Conservation (phyloP, 495 filamentous ascomycete genomes). For the Entonaema liquescens region DNA sequence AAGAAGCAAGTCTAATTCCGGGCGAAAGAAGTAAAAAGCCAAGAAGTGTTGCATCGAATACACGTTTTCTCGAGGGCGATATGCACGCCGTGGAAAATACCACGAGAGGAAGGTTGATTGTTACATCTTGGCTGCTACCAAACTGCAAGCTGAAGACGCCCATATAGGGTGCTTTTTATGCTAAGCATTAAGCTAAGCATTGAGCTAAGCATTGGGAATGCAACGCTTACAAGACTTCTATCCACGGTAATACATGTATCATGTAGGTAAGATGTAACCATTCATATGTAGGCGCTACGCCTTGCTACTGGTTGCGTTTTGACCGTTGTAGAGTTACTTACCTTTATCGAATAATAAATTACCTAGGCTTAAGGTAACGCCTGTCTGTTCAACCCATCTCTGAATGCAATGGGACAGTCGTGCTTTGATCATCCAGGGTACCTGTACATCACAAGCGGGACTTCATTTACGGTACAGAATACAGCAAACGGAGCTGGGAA, state of each 20-base stretch:
- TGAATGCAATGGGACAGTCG: background rate
- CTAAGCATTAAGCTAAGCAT: slow-evolving; percentile 2
- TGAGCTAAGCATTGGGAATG: background rate
- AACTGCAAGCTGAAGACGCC: background rate
- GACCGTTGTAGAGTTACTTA: background rate
- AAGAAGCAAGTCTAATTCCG: background rate
- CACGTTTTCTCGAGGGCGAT: background rate
- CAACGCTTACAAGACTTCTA: background rate
- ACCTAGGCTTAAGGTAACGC: too few relatives aligned
- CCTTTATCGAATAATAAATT: background rate
- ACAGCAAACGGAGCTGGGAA: background rate
- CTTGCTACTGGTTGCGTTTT: background rate
- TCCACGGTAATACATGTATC: background rate
- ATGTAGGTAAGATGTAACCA: slow-evolving; percentile 2
- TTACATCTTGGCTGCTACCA: background rate
- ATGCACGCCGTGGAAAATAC: background rate
- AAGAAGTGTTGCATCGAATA: background rate
- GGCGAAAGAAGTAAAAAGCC: background rate
- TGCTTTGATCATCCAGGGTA: background rate
- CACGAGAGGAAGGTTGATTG: background rate
- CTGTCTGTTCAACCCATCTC: background rate
- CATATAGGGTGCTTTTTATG: background rate
- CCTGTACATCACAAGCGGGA: background rate
- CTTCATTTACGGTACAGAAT: background rate
- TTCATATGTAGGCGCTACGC: background rate